Evolutionary conservation across 2,329 filamentous ascomycete species (phyloP), one percentile per base, ranked within the genome.

Genomic region (Exophiala alcalophila): DNA sequence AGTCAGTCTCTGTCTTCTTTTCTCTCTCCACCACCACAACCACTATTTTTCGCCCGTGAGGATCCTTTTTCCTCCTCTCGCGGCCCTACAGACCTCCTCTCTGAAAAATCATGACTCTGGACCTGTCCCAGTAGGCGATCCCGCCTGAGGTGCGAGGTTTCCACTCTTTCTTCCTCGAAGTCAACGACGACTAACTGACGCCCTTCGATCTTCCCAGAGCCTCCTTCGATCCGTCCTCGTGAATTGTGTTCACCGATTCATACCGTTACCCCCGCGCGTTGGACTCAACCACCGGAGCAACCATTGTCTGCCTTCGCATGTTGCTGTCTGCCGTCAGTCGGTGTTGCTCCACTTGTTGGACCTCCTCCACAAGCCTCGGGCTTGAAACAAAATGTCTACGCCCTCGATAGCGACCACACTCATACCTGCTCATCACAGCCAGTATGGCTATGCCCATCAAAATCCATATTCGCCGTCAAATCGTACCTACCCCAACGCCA

Each of bases 381-480:
- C 43, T 31, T 26, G 28, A 36, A 34, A 46, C 48, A 51, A 37
- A 65, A 90, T 91, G 86, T 90, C 86, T 73, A 89, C 85, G 57
- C 85, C 86, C 56, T 87, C 84, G 50, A 84, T 82, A 60, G 83
- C 82, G 59, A 84, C 83, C 64, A 81, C 81, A 60, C 84, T 81
- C 56, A 73, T 86, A 61, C 81, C 81, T 62, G 78, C 77, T 59
- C 81, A 83, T 65, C 78, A 81, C 66, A 75, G 77, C 50, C 76
- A 76, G 60, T 80, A 81, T 70, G 72, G 67, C 55, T 82, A 82
- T 60, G 74, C 79, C 52, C 72, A 74, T 61, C 72, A 74, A 52
- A 70, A 70, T 50, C 62, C 68, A 49, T 79, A 77, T 60, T 77
- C 80, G 59, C 61, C 74, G 32, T 66, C 72, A 53, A 64, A 70